Evolutionary conservation across 1,284 basidiomycete genomes (phyloP).

Genomic region (Sphagnurus paluster): DNA sequence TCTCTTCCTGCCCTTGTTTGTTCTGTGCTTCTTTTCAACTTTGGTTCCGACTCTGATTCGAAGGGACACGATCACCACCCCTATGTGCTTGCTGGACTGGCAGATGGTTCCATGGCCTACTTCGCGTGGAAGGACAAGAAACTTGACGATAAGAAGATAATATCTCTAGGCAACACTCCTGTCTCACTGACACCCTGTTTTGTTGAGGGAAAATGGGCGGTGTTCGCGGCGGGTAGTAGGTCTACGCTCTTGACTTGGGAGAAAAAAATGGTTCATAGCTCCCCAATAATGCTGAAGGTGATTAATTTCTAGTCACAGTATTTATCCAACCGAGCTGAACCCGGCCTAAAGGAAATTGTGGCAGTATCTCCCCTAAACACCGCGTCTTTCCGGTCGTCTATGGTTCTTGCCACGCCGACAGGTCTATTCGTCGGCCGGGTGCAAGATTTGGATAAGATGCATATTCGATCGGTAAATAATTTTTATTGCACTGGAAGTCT

Average conservation of each 20-base stretch:
- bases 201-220: slow-evolving; percentile 48
- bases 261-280: slow-evolving; percentile 63
- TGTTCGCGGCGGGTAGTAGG: slow-evolving; percentile 68
- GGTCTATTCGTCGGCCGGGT: slow-evolving; percentile 67
- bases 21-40: slow-evolving; percentile 71
- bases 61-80: slow-evolving; percentile 42
- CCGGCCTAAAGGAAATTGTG: slow-evolving; percentile 52
- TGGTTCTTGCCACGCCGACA: slow-evolving; percentile 58
- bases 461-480: slow-evolving; percentile 69
- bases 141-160: slow-evolving; percentile 55
- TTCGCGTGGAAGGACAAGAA: slow-evolving; percentile 50
- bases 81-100: slow-evolving; percentile 77
- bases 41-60: slow-evolving; percentile 41
- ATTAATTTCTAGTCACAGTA: slow-evolving; percentile 17
- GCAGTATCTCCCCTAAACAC: slow-evolving; percentile 56
- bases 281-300: slow-evolving; percentile 77
- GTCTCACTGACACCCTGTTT: slow-evolving; percentile 56
- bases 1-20: slow-evolving; percentile 62
- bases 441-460: slow-evolving; percentile 76
- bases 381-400: slow-evolving; percentile 45
- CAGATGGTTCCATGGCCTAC: slow-evolving; percentile 76
- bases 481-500: neutral
- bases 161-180: slow-evolving; percentile 70
- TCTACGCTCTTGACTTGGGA: slow-evolving; percentile 69
- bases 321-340: neutral